Evolutionary conservation across 169 alveolate species (phyloP).

Genomic region (Plasmodium knowlesi): DNA sequence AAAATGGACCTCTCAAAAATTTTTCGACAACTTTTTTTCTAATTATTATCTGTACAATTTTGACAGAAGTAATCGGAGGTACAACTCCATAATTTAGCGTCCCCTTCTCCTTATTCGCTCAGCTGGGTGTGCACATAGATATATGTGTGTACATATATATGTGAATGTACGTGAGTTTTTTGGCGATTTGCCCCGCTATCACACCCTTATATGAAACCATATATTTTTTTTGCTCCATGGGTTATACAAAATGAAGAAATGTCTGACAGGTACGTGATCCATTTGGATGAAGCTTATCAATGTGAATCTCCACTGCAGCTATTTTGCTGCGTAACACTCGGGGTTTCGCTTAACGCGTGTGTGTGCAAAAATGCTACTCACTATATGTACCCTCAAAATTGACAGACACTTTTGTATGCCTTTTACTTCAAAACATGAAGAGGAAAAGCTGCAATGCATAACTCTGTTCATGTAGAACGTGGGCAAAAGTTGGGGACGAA

Average conservation of each 20-base stretch:
- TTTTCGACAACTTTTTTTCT: slow-evolving; percentile 57
- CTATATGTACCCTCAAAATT: not conserved
- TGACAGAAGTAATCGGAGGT: slow-evolving; percentile 3
- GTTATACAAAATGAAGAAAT: not conserved
- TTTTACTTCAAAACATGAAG: not conserved
- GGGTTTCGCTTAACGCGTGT: not conserved
- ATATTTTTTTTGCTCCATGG: not conserved
- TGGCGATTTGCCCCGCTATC: not conserved
- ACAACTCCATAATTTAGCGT: slow-evolving; percentile 9
- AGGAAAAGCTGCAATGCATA: not conserved
- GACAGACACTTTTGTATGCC: not conserved
- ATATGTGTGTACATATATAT: not conserved
- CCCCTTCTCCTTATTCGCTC: not conserved
- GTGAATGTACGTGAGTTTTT: not conserved
- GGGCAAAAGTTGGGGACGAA: not conserved
- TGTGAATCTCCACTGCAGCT: not conserved
- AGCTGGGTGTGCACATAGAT: not conserved
- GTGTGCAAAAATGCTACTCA: not conserved
- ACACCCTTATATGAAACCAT: not conserved
- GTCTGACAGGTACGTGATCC: not conserved
- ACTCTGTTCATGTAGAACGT: not conserved
- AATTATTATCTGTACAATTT: slow-evolving; percentile 68
- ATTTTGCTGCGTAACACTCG: not conserved
- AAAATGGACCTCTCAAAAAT: slow-evolving; percentile 61
- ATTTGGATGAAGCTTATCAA: not conserved